phyloP scores from a whole-genome alignment of 139 green algal genomes.

The Pseudopediastrum boryanum region DNA sequence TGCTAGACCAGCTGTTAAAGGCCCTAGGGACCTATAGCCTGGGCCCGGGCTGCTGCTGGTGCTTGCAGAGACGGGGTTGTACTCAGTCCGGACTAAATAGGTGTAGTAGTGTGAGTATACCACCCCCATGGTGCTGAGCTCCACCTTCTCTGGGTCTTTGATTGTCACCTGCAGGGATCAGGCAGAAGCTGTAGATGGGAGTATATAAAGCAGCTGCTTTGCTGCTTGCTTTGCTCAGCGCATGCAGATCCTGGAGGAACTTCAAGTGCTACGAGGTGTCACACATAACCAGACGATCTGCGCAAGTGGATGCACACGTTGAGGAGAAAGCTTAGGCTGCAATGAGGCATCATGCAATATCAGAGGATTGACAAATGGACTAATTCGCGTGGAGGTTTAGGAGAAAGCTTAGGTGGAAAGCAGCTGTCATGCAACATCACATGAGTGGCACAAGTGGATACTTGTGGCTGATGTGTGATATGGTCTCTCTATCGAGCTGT shows the following conservation, averaged over 20 bases:
- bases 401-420: too few species aligned
- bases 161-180: slow-evolving; percentile 13
- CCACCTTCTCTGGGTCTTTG: slow-evolving; percentile 23
- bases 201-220: background rate
- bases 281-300: too few species aligned
- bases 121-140: background rate
- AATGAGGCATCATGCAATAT: too few species aligned
- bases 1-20: slow-evolving; percentile 2
- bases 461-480: too few species aligned
- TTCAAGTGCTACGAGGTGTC: too few species aligned
- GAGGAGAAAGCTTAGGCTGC: too few species aligned
- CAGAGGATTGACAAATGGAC: too few species aligned
- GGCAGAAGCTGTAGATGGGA: background rate
- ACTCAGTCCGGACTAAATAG: slow-evolving; percentile 50
- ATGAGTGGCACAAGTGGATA: too few species aligned
- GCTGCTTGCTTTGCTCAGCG: background rate
- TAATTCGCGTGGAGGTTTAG: too few species aligned
- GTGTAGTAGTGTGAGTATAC: slow-evolving; percentile 17
- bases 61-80: background rate
- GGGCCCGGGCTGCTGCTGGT: slow-evolving; percentile 6
- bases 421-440: too few species aligned
- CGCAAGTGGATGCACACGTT: too few species aligned
- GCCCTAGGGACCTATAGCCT: background rate
- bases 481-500: too few species aligned
- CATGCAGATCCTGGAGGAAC: background rate